Evolutionary conservation across 1,139 yeast species (phyloP).

Genomic region (Kurtzmaniella quercitrusa): DNA sequence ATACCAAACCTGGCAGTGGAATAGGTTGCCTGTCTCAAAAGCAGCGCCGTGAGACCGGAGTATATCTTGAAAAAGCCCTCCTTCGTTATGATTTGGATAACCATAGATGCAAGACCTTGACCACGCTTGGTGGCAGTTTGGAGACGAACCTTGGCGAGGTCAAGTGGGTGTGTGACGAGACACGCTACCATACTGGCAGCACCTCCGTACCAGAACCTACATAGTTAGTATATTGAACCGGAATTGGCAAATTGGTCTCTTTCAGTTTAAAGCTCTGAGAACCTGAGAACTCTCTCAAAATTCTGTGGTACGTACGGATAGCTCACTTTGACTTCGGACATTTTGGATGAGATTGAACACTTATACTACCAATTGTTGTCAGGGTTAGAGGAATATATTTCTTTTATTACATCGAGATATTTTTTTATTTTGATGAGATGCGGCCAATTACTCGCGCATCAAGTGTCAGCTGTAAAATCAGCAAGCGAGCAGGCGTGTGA

Average conservation of each 20-base stretch:
- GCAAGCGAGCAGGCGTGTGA: neutral
- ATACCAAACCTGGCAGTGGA: conserved; percentile 83
- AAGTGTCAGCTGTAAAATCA: neutral
- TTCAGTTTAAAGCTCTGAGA: no score
- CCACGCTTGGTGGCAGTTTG: conserved; percentile 69
- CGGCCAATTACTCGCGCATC: neutral
- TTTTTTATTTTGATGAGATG: conserved; percentile 1
- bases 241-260: neutral
- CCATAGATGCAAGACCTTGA: conserved; percentile 58
- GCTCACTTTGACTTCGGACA: conserved; percentile 1
- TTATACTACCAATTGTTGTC: neutral
- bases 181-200: conserved; percentile 69
- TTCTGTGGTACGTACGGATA: conserved; percentile 3
- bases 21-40: conserved; percentile 83
- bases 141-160: conserved; percentile 78
- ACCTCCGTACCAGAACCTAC: conserved; percentile 49
- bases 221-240: conserved; percentile 11
- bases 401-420: neutral
- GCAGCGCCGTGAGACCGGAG: conserved; percentile 77
- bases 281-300: no score
- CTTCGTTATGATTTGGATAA: conserved; percentile 50
- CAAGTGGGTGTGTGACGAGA: conserved; percentile 67
- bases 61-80: conserved; percentile 72
- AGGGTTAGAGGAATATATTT: neutral
- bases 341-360: neutral